phyloP scores from a whole-genome alignment of 2,329 filamentous ascomycete genomes.

The Huntiella abstrusa region DNA sequence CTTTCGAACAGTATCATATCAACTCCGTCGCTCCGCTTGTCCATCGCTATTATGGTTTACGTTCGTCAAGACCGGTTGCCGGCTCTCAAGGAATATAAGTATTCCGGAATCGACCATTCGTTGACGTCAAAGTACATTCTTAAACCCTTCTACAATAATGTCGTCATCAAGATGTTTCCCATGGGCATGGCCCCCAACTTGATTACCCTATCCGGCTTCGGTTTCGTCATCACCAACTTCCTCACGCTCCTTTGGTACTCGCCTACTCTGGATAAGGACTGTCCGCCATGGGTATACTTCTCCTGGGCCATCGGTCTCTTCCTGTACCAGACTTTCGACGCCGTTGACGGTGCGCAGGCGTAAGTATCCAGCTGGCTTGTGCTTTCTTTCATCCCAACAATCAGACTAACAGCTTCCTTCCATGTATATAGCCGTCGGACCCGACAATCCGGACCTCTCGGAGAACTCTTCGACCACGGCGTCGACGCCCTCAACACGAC shows the following conservation, averaged over 20 bases:
- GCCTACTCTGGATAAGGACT: slow-evolving; percentile 83
- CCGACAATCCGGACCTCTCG: slow-evolving; percentile 76
- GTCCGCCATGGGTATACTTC: slow-evolving; percentile 86
- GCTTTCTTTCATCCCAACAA: background rate
- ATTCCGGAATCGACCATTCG: slow-evolving; percentile 79
- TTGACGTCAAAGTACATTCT: slow-evolving; percentile 80
- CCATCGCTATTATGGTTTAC: slow-evolving; percentile 55
- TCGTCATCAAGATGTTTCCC: slow-evolving; percentile 87
- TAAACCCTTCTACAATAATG: slow-evolving; percentile 92
- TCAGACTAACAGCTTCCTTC: slow-evolving; percentile 1
- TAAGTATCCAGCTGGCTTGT: slow-evolving; percentile 26
- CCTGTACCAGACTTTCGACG: slow-evolving; percentile 95
- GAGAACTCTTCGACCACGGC: slow-evolving; percentile 92
- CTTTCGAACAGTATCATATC: background rate
- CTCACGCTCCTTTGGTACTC: slow-evolving; percentile 90
- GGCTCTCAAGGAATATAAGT: slow-evolving; percentile 86
- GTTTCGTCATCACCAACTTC: slow-evolving; percentile 77
- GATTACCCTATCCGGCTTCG: slow-evolving; percentile 82
- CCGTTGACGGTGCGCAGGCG: slow-evolving; percentile 87
- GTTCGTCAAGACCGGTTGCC: slow-evolving; percentile 80
- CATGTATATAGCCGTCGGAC: slow-evolving; percentile 51
- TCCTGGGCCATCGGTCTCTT: slow-evolving; percentile 81
- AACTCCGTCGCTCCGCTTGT: background rate
- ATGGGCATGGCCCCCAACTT: slow-evolving; percentile 81
- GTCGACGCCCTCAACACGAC: slow-evolving; percentile 93